phyloP scores from a whole-genome alignment of 1,284 basidiomycete genomes.

The Mycocalia duriaeana region DNA sequence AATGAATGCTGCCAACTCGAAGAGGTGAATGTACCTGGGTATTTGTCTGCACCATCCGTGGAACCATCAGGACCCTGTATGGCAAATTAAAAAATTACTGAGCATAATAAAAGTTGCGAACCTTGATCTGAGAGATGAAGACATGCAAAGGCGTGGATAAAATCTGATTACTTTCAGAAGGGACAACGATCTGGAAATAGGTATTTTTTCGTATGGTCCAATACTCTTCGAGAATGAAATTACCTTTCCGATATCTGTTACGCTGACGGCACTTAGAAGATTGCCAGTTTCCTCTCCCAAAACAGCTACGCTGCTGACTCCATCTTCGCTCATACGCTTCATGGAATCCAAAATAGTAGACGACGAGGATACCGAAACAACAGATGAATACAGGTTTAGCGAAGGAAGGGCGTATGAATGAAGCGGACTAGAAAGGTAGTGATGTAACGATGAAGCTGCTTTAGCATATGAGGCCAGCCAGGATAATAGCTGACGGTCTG shows the following conservation, averaged over 20 bases:
- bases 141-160: conserved; percentile 59
- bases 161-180: conserved; percentile 70
- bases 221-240: background rate
- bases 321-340: conserved; percentile 75
- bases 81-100: no score
- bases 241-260: conserved; percentile 73
- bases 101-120: no score
- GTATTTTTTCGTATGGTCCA: conserved; percentile 1
- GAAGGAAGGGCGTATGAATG: conserved; percentile 58
- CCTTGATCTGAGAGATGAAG: conserved; percentile 68
- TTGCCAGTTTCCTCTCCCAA: conserved; percentile 57
- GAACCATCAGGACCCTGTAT: conserved; percentile 58
- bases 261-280: conserved; percentile 69
- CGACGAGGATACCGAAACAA: conserved; percentile 53
- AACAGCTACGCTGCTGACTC: conserved; percentile 74
- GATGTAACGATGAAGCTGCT: conserved; percentile 41
- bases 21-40: conserved; percentile 48
- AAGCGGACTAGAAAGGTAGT: conserved; percentile 55
- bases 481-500: conserved; percentile 55
- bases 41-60: conserved; percentile 68
- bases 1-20: background rate
- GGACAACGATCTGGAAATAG: conserved; percentile 61
- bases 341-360: conserved; percentile 69
- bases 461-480: conserved; percentile 59
- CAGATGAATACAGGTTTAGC: conserved; percentile 53